Evolutionary conservation across 2,329 filamentous ascomycete species (phyloP).

Genomic region (Talaromyces sp.): DNA sequence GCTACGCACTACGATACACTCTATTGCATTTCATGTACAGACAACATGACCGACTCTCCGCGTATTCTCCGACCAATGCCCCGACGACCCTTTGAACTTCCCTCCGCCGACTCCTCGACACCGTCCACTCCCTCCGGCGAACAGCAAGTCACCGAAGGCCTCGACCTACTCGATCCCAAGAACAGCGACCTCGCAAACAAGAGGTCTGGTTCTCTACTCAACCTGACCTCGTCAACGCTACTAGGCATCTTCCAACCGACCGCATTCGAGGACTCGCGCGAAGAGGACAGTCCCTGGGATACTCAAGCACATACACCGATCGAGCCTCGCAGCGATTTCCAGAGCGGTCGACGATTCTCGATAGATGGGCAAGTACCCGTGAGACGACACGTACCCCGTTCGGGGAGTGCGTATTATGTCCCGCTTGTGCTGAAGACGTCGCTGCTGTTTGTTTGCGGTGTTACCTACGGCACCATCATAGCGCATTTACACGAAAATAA

Average conservation of each 20-base stretch:
- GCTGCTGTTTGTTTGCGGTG: slow-evolving; percentile 73
- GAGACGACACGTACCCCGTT: slow-evolving; percentile 34
- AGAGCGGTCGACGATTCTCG: slow-evolving; percentile 28
- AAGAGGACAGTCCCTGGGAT: slow-evolving; percentile 72
- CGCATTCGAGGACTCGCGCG: slow-evolving; percentile 53
- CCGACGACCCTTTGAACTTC: slow-evolving; percentile 65
- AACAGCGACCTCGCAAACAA: slow-evolving; percentile 46
- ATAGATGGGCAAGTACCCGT: neutral
- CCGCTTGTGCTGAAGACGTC: slow-evolving; percentile 57
- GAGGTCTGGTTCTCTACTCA: slow-evolving; percentile 74
- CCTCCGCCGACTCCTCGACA: slow-evolving; percentile 43
- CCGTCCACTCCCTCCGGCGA: slow-evolving; percentile 42
- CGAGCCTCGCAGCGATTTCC: slow-evolving; percentile 6
- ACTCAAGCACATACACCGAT: slow-evolving; percentile 60
- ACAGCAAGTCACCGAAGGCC: slow-evolving; percentile 25
- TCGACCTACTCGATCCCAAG: slow-evolving; percentile 35
- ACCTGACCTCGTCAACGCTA: slow-evolving; percentile 84
- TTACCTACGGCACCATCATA: slow-evolving; percentile 78
- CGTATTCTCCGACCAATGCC: slow-evolving; percentile 67
- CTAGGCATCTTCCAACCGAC: slow-evolving; percentile 83
- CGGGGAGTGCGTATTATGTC: slow-evolving; percentile 44
- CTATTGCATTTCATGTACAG: neutral
- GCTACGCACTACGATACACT: neutral
- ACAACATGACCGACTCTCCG: slow-evolving; percentile 41
- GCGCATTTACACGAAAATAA: slow-evolving; percentile 72